Evolutionary conservation across 1,284 basidiomycete genomes (phyloP).

Genomic region (Heterobasidion irregulare): DNA sequence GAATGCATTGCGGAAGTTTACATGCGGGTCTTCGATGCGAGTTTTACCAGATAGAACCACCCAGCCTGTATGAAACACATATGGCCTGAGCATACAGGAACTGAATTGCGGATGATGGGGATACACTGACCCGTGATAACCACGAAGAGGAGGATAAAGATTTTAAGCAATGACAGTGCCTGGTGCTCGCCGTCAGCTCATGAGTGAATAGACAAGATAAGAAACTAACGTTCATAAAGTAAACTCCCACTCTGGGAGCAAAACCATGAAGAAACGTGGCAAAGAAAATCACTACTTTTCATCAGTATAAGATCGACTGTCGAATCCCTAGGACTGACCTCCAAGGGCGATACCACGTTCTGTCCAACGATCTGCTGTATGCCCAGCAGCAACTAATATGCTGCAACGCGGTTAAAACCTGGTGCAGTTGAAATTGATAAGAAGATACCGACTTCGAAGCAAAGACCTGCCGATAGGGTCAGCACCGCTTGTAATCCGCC

Average conservation of each 20-base stretch:
- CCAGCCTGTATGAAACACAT: constrained; percentile 24
- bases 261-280: constrained; percentile 38
- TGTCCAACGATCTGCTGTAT: constrained; percentile 34
- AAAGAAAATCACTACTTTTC: constrained; percentile 30
- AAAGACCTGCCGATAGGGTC: constrained; percentile 6
- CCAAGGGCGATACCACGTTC: constrained; percentile 49
- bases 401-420: constrained; percentile 18
- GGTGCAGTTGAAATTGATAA: background rate
- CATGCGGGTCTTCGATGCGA: constrained; percentile 29
- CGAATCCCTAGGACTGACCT: constrained; percentile 22
- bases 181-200: constrained; percentile 18
- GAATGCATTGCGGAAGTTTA: constrained; percentile 41
- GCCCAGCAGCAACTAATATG: constrained; percentile 38
- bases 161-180: constrained; percentile 30
- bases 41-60: constrained; percentile 43
- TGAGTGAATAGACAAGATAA: background rate
- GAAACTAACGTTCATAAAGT: constrained; percentile 36
- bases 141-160: constrained; percentile 30
- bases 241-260: constrained; percentile 33
- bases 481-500: no score
- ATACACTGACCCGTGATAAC: constrained; percentile 25
- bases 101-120: background rate
- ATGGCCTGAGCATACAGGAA: background rate
- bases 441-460: constrained; percentile 4
- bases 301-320: background rate